A percentile compares a stretch with the other conserved stretches of the same genome.
Conservation (phyloP, 1,284 basidiomycete genomes). For the Ceratorhiza oryzae-sativae region DNA sequence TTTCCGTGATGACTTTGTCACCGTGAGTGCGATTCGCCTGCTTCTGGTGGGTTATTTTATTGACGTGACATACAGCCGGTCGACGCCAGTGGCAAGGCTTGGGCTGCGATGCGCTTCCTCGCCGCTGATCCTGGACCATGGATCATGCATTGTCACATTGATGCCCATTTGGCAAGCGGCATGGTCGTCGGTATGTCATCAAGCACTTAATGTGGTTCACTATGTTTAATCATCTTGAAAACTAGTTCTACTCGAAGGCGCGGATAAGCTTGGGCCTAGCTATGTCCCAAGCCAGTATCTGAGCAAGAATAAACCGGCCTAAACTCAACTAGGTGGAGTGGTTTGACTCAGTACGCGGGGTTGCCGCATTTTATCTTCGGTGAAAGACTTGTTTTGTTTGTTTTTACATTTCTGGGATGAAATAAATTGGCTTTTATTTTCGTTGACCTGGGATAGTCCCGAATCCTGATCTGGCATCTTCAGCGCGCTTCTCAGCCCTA, state of each 20-base stretch:
- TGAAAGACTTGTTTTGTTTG: neutral
- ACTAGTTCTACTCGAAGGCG: neutral
- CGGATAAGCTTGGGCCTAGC: slow-evolving; percentile 8
- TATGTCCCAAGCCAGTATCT: slow-evolving; percentile 17
- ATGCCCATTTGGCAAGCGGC: slow-evolving; percentile 8
- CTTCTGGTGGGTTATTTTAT: too few species aligned
- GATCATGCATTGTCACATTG: slow-evolving; percentile 35
- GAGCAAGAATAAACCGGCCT: slow-evolving; percentile 14
- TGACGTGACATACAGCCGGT: slow-evolving; percentile 16
- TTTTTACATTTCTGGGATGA: neutral
- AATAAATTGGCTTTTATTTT: neutral
- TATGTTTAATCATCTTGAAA: neutral
- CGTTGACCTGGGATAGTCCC: neutral
- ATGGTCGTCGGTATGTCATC: slow-evolving; percentile 14
- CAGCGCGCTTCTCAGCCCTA: too few species aligned
- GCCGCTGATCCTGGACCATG: slow-evolving; percentile 8
- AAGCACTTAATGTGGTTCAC: neutral
- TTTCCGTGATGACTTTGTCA: slow-evolving; percentile 8
- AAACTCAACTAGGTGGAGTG: neutral
- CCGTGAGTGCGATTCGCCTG: neutral
- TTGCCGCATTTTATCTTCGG: neutral
- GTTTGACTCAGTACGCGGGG: neutral
- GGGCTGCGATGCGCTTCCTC: slow-evolving; percentile 30
- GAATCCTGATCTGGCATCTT: too few species aligned
- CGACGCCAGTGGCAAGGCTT: slow-evolving; percentile 3